These are phyloP conservation scores for Pythium rhizo-oryzae DNA, from an alignment of 352 stramenopile genomes.

Conservation along the genomic window DNA sequence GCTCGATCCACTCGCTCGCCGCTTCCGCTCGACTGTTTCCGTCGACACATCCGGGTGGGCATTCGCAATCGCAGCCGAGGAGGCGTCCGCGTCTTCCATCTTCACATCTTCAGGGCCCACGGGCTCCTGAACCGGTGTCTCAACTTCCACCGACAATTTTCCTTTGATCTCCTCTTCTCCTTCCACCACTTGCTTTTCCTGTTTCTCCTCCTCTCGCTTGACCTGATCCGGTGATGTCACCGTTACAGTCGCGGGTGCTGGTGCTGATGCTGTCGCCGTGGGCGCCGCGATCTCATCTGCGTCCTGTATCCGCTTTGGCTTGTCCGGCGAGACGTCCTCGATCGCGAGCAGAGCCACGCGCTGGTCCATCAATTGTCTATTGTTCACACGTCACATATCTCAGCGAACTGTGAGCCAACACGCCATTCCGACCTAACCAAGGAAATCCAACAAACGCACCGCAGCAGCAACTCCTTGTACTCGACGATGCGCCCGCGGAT, in stretches of 20 bases:
- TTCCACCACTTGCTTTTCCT: slow-evolving; percentile 11
- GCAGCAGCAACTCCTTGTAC: slow-evolving; percentile 72
- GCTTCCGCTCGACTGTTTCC: slow-evolving; percentile 10
- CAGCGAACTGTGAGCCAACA: not conserved
- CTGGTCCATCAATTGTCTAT: slow-evolving; percentile 68
- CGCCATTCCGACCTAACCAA: not conserved
- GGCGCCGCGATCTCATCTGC: not conserved
- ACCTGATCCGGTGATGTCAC: not conserved
- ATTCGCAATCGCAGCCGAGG: slow-evolving; percentile 1
- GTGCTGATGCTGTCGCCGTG: not conserved
- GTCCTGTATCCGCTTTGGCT: slow-evolving; percentile 19
- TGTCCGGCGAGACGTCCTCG: slow-evolving; percentile 33
- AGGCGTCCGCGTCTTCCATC: not conserved
- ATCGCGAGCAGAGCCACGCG: slow-evolving; percentile 39
- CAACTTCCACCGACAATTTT: slow-evolving; percentile 21
- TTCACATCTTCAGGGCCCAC: slow-evolving; percentile 14
- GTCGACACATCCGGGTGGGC: slow-evolving; percentile 23
- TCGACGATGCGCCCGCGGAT: slow-evolving; percentile 70
- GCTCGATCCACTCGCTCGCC: slow-evolving; percentile 1
- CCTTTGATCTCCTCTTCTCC: slow-evolving; percentile 11
- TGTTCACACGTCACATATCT: slow-evolving; percentile 23
- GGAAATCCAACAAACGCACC: slow-evolving; percentile 38
- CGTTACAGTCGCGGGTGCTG: slow-evolving; percentile 6
- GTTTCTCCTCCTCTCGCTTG: not conserved
- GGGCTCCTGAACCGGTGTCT: not conserved